Evolutionary conservation across 768 basidiomycete genomes (phyloP), one percentile per base, ranked within the genome.

Genomic region (Pulveroboletus ravenelii): DNA sequence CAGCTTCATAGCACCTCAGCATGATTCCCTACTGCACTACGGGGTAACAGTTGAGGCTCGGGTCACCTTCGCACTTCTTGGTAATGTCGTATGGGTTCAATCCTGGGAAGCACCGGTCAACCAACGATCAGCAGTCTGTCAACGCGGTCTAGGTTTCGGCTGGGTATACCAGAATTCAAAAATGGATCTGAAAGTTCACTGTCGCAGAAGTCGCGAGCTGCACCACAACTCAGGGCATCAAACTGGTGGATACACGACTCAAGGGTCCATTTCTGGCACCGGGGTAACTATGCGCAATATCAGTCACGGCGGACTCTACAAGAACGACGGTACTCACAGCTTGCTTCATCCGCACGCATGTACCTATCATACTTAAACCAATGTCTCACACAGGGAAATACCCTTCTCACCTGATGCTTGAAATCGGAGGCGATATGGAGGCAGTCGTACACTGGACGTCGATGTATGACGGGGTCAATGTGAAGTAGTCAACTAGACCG

Each of bases 71-170:
- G 51, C 84, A 87, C 18, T 72, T 62, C 57, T 76, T 74, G 55
- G 76, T 81, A 49, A 89, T 77, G 59, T 89, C 85, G 62, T 89
- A 87, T 1, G 77, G 77, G 58, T 82, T 81, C 62, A 69, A 70
- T n/a, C 69, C 73, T 73, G 38, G 8, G 25, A 37, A 40, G 20
- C 31, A 15, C 10, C 17, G 29, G 47, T 38, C 25, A 37, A 40
- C 18, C 27, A 15, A 13, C 17, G 27, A 48, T 39, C 23, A 42
- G 38, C 27, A 32, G 17, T 8, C 34, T n/a, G 9, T 41, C 17
- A n/a, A n/a, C 39, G 6, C 17, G 0, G 12, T 44, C 25, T 30
- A 14, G 27, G n/a, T 9, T 32, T 12, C 4, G 57, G 48, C 63
- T 3, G 8, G 30, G 27, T 30, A 6, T 39, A 42, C 42, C 72